Percentiles rank a stretch among this genome's conserved stretches.
Evolutionary conservation across 345 rosid genomes (phyloP).

Genomic region (Lumnitzera racemosa): DNA sequence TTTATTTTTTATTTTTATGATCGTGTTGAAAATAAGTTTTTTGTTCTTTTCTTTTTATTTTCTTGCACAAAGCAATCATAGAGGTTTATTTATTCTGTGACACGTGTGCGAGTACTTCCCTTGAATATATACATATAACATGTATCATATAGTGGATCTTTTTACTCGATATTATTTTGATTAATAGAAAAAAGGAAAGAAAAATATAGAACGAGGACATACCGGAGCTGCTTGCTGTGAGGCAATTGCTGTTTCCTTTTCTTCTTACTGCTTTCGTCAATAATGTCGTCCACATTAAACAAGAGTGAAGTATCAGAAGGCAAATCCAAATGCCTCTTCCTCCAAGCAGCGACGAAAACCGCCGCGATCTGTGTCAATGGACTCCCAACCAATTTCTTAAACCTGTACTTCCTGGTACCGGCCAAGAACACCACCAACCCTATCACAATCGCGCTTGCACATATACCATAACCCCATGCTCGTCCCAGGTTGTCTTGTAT

Average conservation of each 20-base stretch:
- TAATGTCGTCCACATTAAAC: constrained; percentile 45
- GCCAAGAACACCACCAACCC: constrained; percentile 53
- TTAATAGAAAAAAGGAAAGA: background rate
- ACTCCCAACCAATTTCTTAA: constrained; percentile 80
- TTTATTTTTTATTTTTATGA: too few species aligned
- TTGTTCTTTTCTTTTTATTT: too few species aligned
- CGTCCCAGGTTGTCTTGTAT: constrained; percentile 83
- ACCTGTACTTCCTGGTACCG: constrained; percentile 75
- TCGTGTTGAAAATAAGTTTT: too few species aligned
- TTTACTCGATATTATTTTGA: too few species aligned
- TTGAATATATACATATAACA: too few species aligned
- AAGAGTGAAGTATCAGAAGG: constrained; percentile 56
- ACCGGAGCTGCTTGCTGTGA: constrained; percentile 65
- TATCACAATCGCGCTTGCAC: constrained; percentile 60
- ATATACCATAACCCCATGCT: constrained; percentile 83
- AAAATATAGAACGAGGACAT: background rate
- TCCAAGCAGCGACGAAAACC: constrained; percentile 60
- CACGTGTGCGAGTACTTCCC: too few species aligned
- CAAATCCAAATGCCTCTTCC: constrained; percentile 40
- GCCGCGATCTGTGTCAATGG: constrained; percentile 89
- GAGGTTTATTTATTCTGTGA: too few species aligned
- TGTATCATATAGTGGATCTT: too few species aligned
- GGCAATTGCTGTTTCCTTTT: constrained; percentile 71
- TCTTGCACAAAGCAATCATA: too few species aligned
- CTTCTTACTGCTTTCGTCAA: constrained; percentile 24